Evolutionary conservation across 106 monocot genomes (phyloP).

Genomic region (Dendrobium catenatum): DNA sequence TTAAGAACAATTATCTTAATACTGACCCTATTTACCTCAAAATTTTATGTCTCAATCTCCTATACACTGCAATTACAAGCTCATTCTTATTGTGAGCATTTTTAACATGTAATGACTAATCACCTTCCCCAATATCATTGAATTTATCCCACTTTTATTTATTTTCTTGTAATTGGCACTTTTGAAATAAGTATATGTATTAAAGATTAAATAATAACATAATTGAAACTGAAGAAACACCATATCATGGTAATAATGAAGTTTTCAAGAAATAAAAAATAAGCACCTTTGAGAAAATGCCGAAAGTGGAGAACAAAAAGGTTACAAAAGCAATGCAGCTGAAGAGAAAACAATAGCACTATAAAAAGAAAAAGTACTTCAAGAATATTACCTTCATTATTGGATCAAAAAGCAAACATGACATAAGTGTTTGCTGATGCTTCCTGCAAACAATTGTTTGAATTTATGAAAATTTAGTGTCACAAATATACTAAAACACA

Average conservation of each 20-base stretch:
- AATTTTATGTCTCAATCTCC: no score
- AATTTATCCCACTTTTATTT: neutral
- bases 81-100: no score
- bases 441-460: slow-evolving; percentile 40
- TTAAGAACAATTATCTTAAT: no score
- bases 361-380: neutral
- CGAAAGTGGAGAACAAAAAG: neutral
- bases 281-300: neutral
- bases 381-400: slow-evolving; percentile 61
- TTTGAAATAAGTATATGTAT: neutral
- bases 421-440: slow-evolving; percentile 66
- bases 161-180: neutral
- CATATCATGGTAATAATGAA: neutral
- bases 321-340: neutral
- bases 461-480: neutral
- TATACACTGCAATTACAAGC: no score
- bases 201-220: neutral
- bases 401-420: slow-evolving; percentile 90
- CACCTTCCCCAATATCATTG: no score
- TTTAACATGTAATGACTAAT: no score
- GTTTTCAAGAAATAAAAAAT: neutral
- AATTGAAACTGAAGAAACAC: neutral
- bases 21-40: no score
- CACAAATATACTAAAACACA: slow-evolving; percentile 1
- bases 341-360: neutral